Evolutionary conservation across 2,329 filamentous ascomycete species (phyloP).

Genomic region (Epicoccum sorghinum): DNA sequence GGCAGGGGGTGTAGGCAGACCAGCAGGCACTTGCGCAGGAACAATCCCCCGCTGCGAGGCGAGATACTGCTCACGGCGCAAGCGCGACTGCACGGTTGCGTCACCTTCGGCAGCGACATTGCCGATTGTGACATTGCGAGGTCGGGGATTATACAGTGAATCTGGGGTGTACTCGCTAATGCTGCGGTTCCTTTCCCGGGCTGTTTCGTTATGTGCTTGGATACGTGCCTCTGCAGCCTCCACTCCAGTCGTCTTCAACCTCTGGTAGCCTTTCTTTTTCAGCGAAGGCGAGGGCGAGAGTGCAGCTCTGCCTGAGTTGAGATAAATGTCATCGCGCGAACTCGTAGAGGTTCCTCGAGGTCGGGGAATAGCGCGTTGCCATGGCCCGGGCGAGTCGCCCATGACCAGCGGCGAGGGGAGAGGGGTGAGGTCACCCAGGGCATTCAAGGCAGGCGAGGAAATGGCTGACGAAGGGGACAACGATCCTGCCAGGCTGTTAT

Average conservation of each 20-base stretch:
- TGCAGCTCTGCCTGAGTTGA: constrained; percentile 38
- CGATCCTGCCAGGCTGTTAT: constrained; percentile 52
- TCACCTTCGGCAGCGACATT: constrained; percentile 48
- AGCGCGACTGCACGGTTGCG: constrained; percentile 58
- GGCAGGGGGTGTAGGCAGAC: constrained; percentile 76
- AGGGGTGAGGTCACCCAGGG: constrained; percentile 58
- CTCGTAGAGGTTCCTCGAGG: constrained; percentile 42
- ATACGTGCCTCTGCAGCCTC: constrained; percentile 46
- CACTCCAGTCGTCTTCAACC: constrained; percentile 49
- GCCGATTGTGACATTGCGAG: constrained; percentile 73
- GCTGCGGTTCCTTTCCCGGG: constrained; percentile 77
- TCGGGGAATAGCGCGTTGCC: constrained; percentile 47
- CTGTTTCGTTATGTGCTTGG: constrained; percentile 38
- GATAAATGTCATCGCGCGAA: constrained; percentile 41
- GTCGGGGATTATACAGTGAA: constrained; percentile 67
- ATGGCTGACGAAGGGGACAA: constrained; percentile 54
- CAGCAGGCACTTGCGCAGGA: constrained; percentile 53
- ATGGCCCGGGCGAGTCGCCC: constrained; percentile 51
- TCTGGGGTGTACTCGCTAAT: constrained; percentile 88
- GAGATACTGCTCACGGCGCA: constrained; percentile 81
- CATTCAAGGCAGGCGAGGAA: constrained; percentile 55
- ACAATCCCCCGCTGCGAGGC: constrained; percentile 78
- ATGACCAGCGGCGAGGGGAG: constrained; percentile 57
- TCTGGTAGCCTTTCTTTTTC: constrained; percentile 57
- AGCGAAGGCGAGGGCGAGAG: constrained; percentile 47